These are phyloP conservation scores for Puccinia brachypodii DNA, from an alignment of 1,284 basidiomycete species.

Conservation along the genomic window DNA sequence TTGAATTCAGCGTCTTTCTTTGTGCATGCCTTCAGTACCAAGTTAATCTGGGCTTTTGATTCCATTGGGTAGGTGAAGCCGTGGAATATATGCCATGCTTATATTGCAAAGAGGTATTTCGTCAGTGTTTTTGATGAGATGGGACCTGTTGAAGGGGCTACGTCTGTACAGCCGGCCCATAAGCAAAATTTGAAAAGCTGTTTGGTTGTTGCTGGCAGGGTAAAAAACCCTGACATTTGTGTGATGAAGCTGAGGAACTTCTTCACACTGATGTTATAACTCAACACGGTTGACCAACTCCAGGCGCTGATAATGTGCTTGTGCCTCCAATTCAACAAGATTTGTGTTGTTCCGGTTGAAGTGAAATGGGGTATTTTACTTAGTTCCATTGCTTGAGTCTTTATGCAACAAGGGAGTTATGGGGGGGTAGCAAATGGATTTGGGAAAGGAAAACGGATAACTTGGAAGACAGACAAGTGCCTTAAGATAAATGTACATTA, in stretches of 20 bases:
- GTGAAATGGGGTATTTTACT: not conserved
- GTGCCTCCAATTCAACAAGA: not conserved
- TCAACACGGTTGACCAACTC: not conserved
- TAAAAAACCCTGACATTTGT: not conserved
- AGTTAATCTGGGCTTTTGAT: not conserved
- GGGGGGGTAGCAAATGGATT: not conserved
- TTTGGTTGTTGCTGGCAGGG: not conserved
- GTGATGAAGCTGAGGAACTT: not conserved
- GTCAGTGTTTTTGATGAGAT: not conserved
- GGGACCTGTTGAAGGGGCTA: not conserved
- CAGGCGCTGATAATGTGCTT: not conserved
- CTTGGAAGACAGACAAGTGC: no score
- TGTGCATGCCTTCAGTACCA: not conserved
- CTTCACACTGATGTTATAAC: not conserved
- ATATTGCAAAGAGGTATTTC: not conserved
- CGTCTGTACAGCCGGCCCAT: not conserved
- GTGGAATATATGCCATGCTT: conserved; percentile 4
- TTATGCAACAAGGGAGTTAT: not conserved
- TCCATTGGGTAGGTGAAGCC: not conserved
- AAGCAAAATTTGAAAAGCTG: not conserved
- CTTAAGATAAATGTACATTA: no score
- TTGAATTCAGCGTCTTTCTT: not conserved
- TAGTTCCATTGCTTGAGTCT: not conserved
- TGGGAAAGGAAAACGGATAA: not conserved
- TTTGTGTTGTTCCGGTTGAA: not conserved